Base-by-base conservation (phyloP, 805 yeast species). In the Pichia kluyveri region DNA sequence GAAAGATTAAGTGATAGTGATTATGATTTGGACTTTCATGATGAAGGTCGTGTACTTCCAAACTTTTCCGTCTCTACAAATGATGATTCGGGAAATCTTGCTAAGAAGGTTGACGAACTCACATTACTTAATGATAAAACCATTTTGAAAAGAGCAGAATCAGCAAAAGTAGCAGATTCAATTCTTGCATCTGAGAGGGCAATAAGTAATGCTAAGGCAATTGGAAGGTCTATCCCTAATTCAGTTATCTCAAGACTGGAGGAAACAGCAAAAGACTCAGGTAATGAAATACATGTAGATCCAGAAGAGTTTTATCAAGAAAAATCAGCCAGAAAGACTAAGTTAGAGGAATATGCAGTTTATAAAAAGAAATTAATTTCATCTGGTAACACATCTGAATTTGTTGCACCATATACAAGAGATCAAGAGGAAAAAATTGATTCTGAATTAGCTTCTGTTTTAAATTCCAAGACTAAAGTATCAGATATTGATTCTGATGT, bases 341-440 rank as follows among this genome's bases (percentile, higher is more conserved):
- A 76, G 53, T 61, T 77, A 51, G 80, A 76, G 50, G 79, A 75
- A 52, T 80, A 78, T 60, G 79, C 79, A 30, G 69, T 73, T 5
- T 80, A 79, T 64, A 72, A 82, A 54, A 70, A 74, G 52, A 77
- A 79, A 55, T 70, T 82, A 43, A 79, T 82, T 40, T 77, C 81
- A 45, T 81, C 82, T 34, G 48, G 48, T 15, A 38, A 45, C 7
- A 28, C 60, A 60, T 28, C 61, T 59, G 65, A 59, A 23, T 65
- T 67, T 47, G 49, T 58, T 12, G 61, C 79, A n/a, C 87, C 87
- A 1, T 82, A 82, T 60, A 82, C 88, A 2, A 73, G 82, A 10
- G 86, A 82, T 37, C 71, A 71, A 23, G 88, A 82, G 61, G 85
- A 82, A 58, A 76, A 75, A 54, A 68, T 74, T 44, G 88, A 82